Conservation (phyloP, 495 filamentous ascomycete species). For the Penicillium chermesinum region DNA sequence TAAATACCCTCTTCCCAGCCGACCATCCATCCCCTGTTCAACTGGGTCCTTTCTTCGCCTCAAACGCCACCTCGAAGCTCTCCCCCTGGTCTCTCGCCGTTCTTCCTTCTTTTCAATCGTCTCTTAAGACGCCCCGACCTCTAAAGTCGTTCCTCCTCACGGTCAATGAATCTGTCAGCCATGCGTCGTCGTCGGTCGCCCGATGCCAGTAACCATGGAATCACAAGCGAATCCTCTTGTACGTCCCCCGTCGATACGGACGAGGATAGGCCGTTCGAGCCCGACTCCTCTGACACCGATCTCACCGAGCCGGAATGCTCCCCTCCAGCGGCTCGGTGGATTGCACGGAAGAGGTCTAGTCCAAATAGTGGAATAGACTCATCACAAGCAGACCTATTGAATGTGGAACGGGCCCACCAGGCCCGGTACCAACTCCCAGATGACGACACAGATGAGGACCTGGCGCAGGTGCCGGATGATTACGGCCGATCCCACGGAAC, state of each 20-base stretch:
- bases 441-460: conserved; percentile 16
- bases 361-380: conserved; percentile 1
- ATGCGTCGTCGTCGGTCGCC: conserved; percentile 3
- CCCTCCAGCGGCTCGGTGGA: conserved; percentile 8
- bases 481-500: conserved; percentile 12
- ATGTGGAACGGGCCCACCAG: conserved; percentile 6
- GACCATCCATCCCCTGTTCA: conserved; percentile 4
- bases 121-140: conserved; percentile 7
- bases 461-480: conserved; percentile 8
- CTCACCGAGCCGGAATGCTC: conserved; percentile 5
- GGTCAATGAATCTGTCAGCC: conserved; percentile 1
- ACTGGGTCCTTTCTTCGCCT: conserved; percentile 7
- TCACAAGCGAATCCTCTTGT: conserved; percentile 13
- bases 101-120: conserved; percentile 8
- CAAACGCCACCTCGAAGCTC: conserved; percentile 5
- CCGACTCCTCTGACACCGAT: conserved; percentile 16
- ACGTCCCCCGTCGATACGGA: conserved; percentile 10
- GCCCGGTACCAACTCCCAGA: conserved; percentile 9
- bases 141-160: conserved; percentile 4
- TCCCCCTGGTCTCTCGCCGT: conserved; percentile 5
- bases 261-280: conserved; percentile 8
- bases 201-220: conserved; percentile 4
- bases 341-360: conserved; percentile 6
- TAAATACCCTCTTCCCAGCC: conserved; percentile 8
- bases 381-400: conserved; percentile 4